Conservation (phyloP, 2,329 filamentous ascomycete genomes). For the Chaetomium strumarium region DNA sequence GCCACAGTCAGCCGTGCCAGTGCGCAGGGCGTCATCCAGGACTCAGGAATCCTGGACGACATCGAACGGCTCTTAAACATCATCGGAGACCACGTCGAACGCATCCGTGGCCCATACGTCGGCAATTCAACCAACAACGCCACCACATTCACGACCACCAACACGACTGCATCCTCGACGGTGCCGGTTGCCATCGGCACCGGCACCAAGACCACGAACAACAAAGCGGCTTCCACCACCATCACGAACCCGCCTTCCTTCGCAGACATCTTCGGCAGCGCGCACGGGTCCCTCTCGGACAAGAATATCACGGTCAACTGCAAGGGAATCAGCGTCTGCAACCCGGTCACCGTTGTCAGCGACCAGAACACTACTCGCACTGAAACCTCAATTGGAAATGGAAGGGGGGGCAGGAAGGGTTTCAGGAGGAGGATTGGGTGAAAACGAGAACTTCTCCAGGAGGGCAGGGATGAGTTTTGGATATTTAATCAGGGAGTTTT, state of each 20-base stretch:
- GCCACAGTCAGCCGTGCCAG: not conserved
- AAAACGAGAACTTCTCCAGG: no score
- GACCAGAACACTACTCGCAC: not conserved
- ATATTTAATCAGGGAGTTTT: no score
- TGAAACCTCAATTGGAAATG: not conserved
- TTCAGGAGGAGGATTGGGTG: not conserved
- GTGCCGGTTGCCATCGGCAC: not conserved
- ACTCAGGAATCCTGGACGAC: not conserved
- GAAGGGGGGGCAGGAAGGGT: not conserved
- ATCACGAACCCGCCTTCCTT: not conserved
- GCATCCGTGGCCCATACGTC: not conserved
- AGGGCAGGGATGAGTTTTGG: no score
- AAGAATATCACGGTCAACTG: conserved; percentile 4
- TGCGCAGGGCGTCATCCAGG: not conserved
- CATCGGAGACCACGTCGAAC: conserved; percentile 8
- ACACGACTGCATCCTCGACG: not conserved
- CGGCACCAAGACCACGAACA: not conserved
- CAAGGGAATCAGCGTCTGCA: conserved; percentile 15
- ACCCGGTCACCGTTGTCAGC: conserved; percentile 11
- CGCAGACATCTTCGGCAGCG: not conserved
- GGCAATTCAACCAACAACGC: not conserved
- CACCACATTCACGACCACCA: not conserved
- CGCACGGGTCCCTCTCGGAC: not conserved
- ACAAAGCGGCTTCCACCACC: not conserved
- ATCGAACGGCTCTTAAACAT: conserved; percentile 3